Conservation (phyloP, 202 grass and related monocot species). For the Setaria viridis region DNA sequence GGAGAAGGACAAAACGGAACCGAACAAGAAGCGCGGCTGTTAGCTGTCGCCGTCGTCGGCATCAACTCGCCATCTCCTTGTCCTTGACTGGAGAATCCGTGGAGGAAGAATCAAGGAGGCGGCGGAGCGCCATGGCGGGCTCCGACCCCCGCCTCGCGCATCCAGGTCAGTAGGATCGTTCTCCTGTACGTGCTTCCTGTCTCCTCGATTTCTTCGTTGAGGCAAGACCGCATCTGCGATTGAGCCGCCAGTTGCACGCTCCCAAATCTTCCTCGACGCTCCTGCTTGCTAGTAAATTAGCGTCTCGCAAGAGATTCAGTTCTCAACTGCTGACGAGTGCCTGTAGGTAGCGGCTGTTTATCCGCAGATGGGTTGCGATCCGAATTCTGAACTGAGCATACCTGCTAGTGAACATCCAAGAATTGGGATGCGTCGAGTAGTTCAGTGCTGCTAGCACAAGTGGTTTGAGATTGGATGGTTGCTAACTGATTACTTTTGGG, state of each 20-base stretch:
- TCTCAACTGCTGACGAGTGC: background rate
- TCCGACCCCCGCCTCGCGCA: conserved; percentile 29
- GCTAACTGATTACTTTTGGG: background rate
- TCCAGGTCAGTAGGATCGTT: conserved; percentile 41
- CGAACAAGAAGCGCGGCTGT: background rate
- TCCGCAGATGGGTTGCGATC: background rate
- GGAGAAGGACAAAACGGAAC: background rate
- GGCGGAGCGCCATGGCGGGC: conserved; percentile 30
- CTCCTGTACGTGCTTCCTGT: background rate
- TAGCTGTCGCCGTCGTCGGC: background rate
- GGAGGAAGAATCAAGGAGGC: background rate
- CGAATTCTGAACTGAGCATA: background rate
- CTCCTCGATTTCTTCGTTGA: background rate
- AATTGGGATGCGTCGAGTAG: background rate
- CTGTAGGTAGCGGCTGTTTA: background rate
- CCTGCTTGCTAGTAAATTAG: background rate
- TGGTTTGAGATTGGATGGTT: background rate
- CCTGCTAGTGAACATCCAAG: background rate
- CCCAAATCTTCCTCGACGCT: background rate
- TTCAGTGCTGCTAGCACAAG: background rate
- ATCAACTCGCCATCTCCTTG: background rate
- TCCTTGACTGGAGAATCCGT: background rate
- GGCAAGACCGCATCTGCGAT: background rate
- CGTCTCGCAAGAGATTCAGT: background rate
- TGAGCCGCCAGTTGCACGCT: background rate